Base-by-base conservation (phyloP, 192 early-diverging fungal species). In the Mycoemilia scoparia region DNA sequence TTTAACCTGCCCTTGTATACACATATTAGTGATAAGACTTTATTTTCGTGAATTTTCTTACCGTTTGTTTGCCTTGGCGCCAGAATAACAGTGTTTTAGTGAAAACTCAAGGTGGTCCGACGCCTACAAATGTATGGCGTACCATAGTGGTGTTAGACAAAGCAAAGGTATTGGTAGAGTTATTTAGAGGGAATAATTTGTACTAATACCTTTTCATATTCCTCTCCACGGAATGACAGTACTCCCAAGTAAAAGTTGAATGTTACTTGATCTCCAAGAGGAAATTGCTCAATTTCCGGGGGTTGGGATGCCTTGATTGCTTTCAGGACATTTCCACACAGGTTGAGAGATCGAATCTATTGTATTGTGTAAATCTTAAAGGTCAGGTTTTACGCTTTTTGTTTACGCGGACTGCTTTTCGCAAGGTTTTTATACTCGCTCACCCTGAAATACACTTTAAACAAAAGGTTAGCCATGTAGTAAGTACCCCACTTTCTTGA, bases 401-500 rank as follows among this genome's bases (percentile, higher is more conserved):
- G 13, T 4, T 18, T 3, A 1, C 4, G 32, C 16, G 30, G 13
- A 54, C 4, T n/a, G 18, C 21, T 12, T 45, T 10, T 3, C n/a
- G n/a, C n/a, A n/a, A n/a, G n/a, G n/a, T n/a, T n/a, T n/a, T n/a
- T n/a, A 14, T 46, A 53, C n/a, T 47, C 47, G 15, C 50, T 40
- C 57, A 86, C 83, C 51, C 73, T 71, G 43, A 88, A 80, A 37
- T 93, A 96, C 2, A 80, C 79, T 31, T 69, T 67, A 49, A 98
- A 87, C 6, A 96, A 54, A 0, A 93, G 56, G 34, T 80, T 84
- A 28, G 72, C 75, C 44, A 96, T 70, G 36, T 66, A 77, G 53
- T 87, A 98, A 3, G 82, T 85, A 5, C 93, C 93, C 86, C 84
- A 91, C 45, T 88, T 89, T 20, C 85, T 67, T 9, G 89, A 87